Percentiles rank a stretch among this genome's conserved stretches.
Evolutionary conservation across 352 stramenopile genomes (phyloP).

Genomic region (Pseudoperonospora humuli): DNA sequence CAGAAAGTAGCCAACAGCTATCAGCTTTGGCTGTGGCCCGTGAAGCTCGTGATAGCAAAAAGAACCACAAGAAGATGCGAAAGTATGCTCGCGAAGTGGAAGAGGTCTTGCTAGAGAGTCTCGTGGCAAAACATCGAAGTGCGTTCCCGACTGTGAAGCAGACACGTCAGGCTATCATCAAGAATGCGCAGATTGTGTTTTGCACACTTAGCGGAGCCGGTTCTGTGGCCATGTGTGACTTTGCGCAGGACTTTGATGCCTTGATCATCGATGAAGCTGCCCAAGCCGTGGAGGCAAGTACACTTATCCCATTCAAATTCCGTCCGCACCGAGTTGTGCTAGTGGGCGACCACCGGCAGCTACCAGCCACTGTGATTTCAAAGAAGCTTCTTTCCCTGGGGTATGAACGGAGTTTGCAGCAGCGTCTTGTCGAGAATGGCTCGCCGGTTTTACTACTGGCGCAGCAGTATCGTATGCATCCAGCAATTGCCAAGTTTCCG

Average conservation of each 20-base stretch:
- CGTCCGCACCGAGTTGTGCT: slow-evolving; percentile 73
- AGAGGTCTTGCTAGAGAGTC: slow-evolving; percentile 57
- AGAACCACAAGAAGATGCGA: slow-evolving; percentile 56
- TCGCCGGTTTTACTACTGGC: slow-evolving; percentile 84
- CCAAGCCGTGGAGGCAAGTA: slow-evolving; percentile 93
- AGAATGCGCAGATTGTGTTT: slow-evolving; percentile 77
- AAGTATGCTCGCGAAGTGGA: slow-evolving; percentile 70
- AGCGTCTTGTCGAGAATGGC: slow-evolving; percentile 88
- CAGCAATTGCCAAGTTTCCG: slow-evolving; percentile 92
- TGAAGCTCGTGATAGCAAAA: slow-evolving; percentile 27
- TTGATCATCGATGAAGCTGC: slow-evolving; percentile 97
- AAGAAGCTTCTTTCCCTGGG: slow-evolving; percentile 71
- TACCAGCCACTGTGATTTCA: slow-evolving; percentile 97
- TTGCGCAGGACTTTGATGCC: slow-evolving; percentile 93
- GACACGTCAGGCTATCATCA: slow-evolving; percentile 56
- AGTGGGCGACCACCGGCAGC: slow-evolving; percentile 94
- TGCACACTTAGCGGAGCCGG: slow-evolving; percentile 78
- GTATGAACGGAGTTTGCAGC: slow-evolving; percentile 94
- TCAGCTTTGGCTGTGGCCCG: slow-evolving; percentile 16
- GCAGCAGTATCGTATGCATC: slow-evolving; percentile 98
- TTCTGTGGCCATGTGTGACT: slow-evolving; percentile 72
- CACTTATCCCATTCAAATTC: slow-evolving; percentile 95
- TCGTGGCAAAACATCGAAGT: slow-evolving; percentile 53
- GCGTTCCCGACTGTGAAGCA: slow-evolving; percentile 48
- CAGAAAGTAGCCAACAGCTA: slow-evolving; percentile 42